A percentile compares a stretch with the other conserved stretches of the same genome.
Conservation (phyloP, 2,329 filamentous ascomycete genomes). For the Alternaria brassicae region DNA sequence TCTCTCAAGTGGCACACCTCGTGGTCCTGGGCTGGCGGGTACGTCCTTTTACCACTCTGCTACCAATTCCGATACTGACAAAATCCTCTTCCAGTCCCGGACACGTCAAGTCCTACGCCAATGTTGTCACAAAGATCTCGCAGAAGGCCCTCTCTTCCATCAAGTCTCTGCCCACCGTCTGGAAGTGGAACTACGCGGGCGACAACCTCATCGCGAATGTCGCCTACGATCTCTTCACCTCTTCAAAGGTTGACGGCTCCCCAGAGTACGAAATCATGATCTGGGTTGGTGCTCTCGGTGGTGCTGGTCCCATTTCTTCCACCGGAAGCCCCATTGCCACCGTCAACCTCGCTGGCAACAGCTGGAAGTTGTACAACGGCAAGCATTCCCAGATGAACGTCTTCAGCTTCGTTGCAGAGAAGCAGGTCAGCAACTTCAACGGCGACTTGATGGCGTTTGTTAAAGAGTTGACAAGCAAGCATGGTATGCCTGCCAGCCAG, state of each 20-base stretch:
- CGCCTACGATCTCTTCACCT: constrained; percentile 68
- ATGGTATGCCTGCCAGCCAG: constrained; percentile 59
- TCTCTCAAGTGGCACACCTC: constrained; percentile 55
- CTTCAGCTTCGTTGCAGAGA: constrained; percentile 64
- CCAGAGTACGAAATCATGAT: constrained; percentile 71
- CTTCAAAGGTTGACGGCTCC: constrained; percentile 54
- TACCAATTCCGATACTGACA: constrained; percentile 6
- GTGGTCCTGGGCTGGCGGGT: constrained; percentile 55
- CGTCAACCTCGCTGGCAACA: constrained; percentile 60
- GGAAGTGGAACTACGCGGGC: constrained; percentile 60
- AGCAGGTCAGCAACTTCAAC: constrained; percentile 59
- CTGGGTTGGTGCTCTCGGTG: constrained; percentile 66
- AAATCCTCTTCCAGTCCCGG: constrained; percentile 20
- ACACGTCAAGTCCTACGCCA: constrained; percentile 55
- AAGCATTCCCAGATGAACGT: constrained; percentile 66
- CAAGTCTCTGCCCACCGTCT: constrained; percentile 54
- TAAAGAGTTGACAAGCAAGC: constrained; percentile 59
- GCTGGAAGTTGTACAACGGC: constrained; percentile 68
- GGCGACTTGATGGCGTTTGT: constrained; percentile 67
- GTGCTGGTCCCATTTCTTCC: constrained; percentile 65
- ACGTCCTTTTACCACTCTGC: constrained; percentile 8
- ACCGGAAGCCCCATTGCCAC: constrained; percentile 63
- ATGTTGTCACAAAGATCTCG: constrained; percentile 49
- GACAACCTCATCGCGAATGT: constrained; percentile 63
- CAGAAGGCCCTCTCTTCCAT: constrained; percentile 47